Conservation (phyloP, 306 rosid genomes). For the Amphicarpaea edgeworthii region DNA sequence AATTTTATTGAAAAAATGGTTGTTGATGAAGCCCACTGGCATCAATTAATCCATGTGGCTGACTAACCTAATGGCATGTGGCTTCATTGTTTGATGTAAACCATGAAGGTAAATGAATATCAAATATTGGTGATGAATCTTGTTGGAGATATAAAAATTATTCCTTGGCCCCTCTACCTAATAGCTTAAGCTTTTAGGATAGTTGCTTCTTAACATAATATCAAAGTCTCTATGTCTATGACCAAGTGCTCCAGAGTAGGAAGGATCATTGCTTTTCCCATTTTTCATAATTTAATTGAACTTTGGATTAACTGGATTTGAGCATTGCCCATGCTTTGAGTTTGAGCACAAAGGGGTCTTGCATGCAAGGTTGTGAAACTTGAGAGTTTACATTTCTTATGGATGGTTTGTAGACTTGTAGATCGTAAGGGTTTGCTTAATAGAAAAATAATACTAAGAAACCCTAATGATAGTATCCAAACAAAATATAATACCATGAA, state of each 20-base stretch:
- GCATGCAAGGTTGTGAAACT: neutral
- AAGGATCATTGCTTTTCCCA: neutral
- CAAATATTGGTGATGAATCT: neutral
- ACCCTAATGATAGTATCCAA: neutral
- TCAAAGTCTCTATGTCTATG: neutral
- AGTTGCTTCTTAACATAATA: neutral
- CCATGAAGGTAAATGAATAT: neutral
- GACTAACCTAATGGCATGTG: neutral
- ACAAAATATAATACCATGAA: slow-evolving; percentile 4
- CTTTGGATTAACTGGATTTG: neutral
- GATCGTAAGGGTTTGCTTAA: neutral
- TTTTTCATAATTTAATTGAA: neutral
- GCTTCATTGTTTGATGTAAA: neutral
- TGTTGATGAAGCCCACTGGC: neutral
- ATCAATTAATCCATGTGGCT: neutral
- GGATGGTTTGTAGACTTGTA: neutral
- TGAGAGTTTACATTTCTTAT: neutral
- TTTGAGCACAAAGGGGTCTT: neutral
- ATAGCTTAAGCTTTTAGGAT: neutral
- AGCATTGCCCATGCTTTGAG: neutral
- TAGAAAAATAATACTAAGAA: neutral
- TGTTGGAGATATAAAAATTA: neutral
- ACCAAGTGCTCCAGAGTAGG: neutral
- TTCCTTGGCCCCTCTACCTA: neutral
- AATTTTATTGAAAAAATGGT: neutral